Evolutionary conservation across 768 basidiomycete genomes (phyloP).

Genomic region (Rubroboletus pulcherrimus): DNA sequence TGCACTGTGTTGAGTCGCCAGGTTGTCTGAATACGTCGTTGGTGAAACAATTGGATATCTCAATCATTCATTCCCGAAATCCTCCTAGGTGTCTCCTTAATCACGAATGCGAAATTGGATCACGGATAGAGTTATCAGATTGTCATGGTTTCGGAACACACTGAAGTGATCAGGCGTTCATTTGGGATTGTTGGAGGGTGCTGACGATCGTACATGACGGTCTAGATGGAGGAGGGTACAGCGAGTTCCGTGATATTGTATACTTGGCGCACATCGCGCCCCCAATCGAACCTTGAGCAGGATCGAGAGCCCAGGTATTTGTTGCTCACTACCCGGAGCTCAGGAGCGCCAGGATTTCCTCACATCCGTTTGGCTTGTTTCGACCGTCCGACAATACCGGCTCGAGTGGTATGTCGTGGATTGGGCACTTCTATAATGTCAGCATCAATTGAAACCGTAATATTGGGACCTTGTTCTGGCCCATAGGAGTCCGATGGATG

Average conservation of each 20-base stretch:
- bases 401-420: not conserved
- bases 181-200: not conserved
- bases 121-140: not conserved
- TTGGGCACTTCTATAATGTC: not conserved
- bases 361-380: not conserved
- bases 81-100: not conserved
- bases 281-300: not conserved
- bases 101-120: not conserved
- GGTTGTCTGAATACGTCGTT: not conserved
- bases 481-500: not conserved
- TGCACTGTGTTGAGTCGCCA: not conserved
- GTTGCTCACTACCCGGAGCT: not conserved
- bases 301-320: not conserved
- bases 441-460: not conserved
- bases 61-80: not conserved
- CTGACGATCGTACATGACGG: not conserved
- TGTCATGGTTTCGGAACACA: not conserved
- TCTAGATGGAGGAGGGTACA: too few species aligned
- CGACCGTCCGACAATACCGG: not conserved
- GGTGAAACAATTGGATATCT: too few species aligned
- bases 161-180: not conserved
- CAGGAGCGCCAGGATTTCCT: not conserved
- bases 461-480: not conserved
- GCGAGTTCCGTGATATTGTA: not conserved
- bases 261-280: not conserved